Conservation (phyloP, 2,329 filamentous ascomycete genomes). For the Hirsutella minnesotensis region DNA sequence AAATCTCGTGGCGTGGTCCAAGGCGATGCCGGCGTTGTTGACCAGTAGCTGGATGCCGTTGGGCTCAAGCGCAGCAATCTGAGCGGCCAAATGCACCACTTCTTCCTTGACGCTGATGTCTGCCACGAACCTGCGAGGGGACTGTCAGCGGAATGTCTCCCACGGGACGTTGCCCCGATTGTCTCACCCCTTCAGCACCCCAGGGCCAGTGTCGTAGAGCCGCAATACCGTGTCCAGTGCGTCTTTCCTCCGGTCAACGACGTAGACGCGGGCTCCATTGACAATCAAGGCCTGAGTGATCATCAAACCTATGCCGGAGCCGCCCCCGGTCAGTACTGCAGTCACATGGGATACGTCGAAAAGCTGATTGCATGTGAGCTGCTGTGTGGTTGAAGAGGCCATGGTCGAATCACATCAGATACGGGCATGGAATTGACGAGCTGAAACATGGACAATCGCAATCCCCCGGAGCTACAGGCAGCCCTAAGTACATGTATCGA, state of each 20-base stretch:
- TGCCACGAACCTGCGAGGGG: background rate
- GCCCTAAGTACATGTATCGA: no score
- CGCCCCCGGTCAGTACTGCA: background rate
- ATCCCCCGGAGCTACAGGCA: no score
- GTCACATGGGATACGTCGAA: slow-evolving; percentile 1
- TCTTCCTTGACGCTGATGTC: slow-evolving; percentile 2
- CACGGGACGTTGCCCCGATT: background rate
- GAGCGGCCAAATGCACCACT: background rate
- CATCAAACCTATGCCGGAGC: background rate
- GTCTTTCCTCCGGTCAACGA: background rate
- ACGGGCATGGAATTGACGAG: no score
- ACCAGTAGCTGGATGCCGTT: slow-evolving; percentile 1
- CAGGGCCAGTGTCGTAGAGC: background rate
- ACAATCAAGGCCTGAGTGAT: background rate
- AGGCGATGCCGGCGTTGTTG: slow-evolving; percentile 1
- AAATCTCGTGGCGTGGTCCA: slow-evolving; percentile 1
- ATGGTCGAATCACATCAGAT: background rate
- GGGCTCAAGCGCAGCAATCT: background rate
- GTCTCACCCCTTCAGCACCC: background rate
- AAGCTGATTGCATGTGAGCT: background rate
- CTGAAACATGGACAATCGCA: no score
- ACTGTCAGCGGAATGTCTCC: background rate
- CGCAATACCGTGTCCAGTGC: background rate
- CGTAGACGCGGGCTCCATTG: background rate
- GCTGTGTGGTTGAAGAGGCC: background rate